Evolutionary conservation across 176 grass and related monocot species (phyloP).

Genomic region (Avena insularis): DNA sequence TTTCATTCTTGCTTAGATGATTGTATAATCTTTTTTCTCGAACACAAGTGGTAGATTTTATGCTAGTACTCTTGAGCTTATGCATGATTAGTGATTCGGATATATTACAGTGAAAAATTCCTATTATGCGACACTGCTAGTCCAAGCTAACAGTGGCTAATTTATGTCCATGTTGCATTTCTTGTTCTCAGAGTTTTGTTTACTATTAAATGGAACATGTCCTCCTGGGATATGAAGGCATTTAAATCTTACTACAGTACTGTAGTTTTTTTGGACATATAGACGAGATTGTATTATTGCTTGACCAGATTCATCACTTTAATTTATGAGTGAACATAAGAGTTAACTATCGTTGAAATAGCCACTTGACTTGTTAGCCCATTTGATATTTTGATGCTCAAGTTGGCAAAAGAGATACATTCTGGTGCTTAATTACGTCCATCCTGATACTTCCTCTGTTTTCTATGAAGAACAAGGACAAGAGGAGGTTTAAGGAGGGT

Average conservation of each 20-base stretch:
- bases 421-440: not conserved
- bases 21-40: not conserved
- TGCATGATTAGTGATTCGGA: not conserved
- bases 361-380: not conserved
- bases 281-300: not conserved
- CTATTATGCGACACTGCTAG: not conserved
- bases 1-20: not conserved
- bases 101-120: not conserved
- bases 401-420: not conserved
- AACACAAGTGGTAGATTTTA: not conserved
- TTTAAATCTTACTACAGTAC: not conserved
- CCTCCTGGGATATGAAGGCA: not conserved
- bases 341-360: not conserved
- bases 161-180: not conserved
- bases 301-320: not conserved
- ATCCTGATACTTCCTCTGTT: not conserved
- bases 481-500: not conserved
- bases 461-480: not conserved
- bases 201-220: not conserved
- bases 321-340: not conserved
- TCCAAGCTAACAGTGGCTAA: not conserved
- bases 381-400: slow-evolving; percentile 14
- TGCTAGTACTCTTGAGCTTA: not conserved
- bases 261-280: not conserved
- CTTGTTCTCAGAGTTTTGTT: not conserved